Evolutionary conservation across 805 yeast species (phyloP), one percentile per base, ranked within the genome.

Genomic region (Zygotorulaspora danielsina): DNA sequence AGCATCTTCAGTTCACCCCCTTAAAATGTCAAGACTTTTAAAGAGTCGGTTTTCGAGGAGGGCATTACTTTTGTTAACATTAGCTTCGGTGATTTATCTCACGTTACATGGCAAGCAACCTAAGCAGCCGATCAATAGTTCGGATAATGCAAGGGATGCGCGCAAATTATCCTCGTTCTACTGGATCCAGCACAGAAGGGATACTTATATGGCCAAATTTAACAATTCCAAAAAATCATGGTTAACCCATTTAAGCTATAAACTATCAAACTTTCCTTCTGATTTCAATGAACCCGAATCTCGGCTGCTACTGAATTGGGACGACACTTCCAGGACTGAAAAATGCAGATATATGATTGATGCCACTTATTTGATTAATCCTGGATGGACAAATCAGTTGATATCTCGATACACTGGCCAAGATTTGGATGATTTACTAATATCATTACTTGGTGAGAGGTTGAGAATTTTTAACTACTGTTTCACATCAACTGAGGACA

Each of bases 391-490:
- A 10, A 58, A 58, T 30, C 38, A 36, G 15, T 28, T 41, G 7
- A 40, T 44, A 2, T 36, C 45, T 5, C 38, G 39, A n/a, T 51
- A 45, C 32, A 42, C 47, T 35, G 42, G 37, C 6, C 33, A 35
- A 19, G 55, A 54, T 15, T 13, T 44, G 10, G 60, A 58, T 29
- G 43, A 56, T 32, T 19, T 44, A 16, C 30, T 53, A 11, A 29
- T 48, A 4, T 49, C 54, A 10, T 22, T 51, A 19, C 29, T 51
- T 22, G 51, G 50, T 17, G 65, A 61, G 32, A 45, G 59, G 28
- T 37, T 57, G 42, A 46, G 65, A 38, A 40, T 54, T 19, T 61
- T 47, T 37, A 53, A 58, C 22, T 44, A 50, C 25, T 61, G 64
- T 42, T 54, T 61, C 39, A 24, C 59, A 1, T 25, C 43, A 9